Evolutionary conservation across 257 asterid genomes (phyloP).

Genomic region (Ehretia macrophylla): DNA sequence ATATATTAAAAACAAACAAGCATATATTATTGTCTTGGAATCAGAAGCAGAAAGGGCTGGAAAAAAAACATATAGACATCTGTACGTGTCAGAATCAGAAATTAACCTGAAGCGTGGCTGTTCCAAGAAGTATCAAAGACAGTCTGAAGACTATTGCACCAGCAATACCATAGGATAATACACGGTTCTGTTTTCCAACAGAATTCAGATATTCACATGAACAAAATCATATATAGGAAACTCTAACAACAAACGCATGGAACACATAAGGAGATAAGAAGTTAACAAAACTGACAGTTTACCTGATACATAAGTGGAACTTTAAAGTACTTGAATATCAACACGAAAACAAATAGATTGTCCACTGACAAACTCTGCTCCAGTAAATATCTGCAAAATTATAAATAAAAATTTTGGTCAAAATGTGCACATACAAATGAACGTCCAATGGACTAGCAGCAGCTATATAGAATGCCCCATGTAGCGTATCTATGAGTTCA

Average conservation of each 20-base stretch:
- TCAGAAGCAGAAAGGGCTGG: slow-evolving; percentile 15
- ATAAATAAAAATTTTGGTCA: not conserved
- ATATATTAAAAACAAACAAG: slow-evolving; percentile 16
- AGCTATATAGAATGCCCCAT: too few species aligned
- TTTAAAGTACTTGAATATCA: slow-evolving; percentile 90
- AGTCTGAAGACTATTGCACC: slow-evolving; percentile 85
- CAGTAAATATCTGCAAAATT: slow-evolving; percentile 68
- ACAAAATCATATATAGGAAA: slow-evolving; percentile 12
- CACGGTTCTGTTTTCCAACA: slow-evolving; percentile 58
- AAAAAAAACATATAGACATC: slow-evolving; percentile 6
- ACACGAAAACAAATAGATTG: slow-evolving; percentile 88
- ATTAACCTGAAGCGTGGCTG: slow-evolving; percentile 92
- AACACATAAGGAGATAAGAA: slow-evolving; percentile 14
- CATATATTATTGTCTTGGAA: not conserved
- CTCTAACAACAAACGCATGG: slow-evolving; percentile 6
- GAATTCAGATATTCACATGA: slow-evolving; percentile 12
- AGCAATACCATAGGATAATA: slow-evolving; percentile 93
- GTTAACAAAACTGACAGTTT: slow-evolving; percentile 17
- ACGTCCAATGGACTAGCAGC: too few species aligned
- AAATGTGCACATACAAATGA: not conserved
- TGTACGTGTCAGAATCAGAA: slow-evolving; percentile 5
- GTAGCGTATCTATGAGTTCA: too few species aligned
- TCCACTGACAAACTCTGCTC: slow-evolving; percentile 99
- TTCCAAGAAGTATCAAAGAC: slow-evolving; percentile 87
- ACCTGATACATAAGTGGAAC: slow-evolving; percentile 93